Evolutionary conservation across 371 early-diverging fungal species (phyloP), one percentile per base, ranked within the genome.

Genomic region (Phascolomyces articulosus): DNA sequence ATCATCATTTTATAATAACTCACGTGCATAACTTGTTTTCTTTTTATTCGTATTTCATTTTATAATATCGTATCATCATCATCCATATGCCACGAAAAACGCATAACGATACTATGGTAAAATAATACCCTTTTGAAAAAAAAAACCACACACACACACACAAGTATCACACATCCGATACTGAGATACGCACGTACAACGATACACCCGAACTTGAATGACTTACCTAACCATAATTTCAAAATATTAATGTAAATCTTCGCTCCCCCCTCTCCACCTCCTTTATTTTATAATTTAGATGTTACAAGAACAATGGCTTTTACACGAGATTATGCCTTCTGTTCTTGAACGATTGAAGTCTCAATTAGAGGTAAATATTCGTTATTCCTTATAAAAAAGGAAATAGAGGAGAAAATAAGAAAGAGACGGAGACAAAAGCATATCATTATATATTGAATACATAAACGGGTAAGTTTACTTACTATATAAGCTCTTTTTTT

Each of bases 271-370:
- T 15, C n/a, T 4, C 7, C n/a, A 44, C 44, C 44, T 44, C 4
- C 4, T 44, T n/a, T 29, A 24, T 40, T 18, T 16, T 10, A n/a
- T 28, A 4, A 4, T n/a, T 4, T 24, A 78, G 78, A 61, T 73
- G 11, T 59, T 65, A 49, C 73, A 78, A 60, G 62, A 65, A 57
- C 67, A 74, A 61, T 78, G 78, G 78, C 58, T 78, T 20, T 62
- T 78, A 11, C 56, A 78, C 21, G 62, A 67, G 24, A 60, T 78
- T 48, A 70, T 78, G 47, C 78, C 78, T n/a, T 61, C 60, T 21
- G 65, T 70, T 40, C 31, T 78, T 29, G 40, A 78, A 58, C 62
- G 62, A 40, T 47, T 74, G 28, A 55, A 62, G 47, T 24, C 58
- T 23, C 73, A 74, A 48, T 66, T 78, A 2, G 68, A 72, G 69